These are phyloP conservation scores for Clausena lansium DNA, from an alignment of 345 rosid genomes.

Conservation along the genomic window DNA sequence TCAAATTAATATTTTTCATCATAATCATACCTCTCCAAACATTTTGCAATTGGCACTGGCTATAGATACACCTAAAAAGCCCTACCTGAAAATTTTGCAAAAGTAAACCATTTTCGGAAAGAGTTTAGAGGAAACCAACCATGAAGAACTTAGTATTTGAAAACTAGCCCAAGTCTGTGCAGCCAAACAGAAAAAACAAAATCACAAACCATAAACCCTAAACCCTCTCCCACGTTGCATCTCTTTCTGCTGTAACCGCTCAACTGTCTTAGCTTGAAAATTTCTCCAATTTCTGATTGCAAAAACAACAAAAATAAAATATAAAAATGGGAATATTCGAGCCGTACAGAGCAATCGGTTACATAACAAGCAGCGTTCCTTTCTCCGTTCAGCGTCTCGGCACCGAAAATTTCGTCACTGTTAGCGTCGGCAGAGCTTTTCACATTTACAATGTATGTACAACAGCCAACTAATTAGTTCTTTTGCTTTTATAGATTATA, in stretches of 20 bases:
- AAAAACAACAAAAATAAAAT: not conserved
- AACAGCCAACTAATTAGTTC: not conserved
- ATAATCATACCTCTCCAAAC: accelerated
- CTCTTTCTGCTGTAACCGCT: not conserved
- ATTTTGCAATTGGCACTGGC: no score
- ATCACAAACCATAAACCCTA: not conserved
- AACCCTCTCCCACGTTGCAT: not conserved
- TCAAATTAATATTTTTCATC: no score
- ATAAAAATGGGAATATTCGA: conserved; percentile 83
- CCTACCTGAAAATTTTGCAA: no score
- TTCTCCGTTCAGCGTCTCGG: conserved; percentile 88
- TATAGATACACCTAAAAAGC: no score
- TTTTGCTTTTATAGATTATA: not conserved
- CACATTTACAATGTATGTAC: conserved; percentile 68
- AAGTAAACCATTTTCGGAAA: no score
- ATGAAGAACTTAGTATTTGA: no score
- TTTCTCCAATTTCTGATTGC: not conserved
- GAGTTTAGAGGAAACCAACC: no score
- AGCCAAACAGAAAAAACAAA: no score
- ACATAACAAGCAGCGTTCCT: conserved; percentile 75
- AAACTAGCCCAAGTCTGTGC: no score
- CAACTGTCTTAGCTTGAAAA: not conserved
- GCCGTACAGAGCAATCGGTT: conserved; percentile 88
- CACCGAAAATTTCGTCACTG: conserved; percentile 88
- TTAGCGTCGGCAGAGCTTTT: conserved; percentile 90